Conservation (phyloP, 805 yeast species). For the Barnettozyma sucrosica region DNA sequence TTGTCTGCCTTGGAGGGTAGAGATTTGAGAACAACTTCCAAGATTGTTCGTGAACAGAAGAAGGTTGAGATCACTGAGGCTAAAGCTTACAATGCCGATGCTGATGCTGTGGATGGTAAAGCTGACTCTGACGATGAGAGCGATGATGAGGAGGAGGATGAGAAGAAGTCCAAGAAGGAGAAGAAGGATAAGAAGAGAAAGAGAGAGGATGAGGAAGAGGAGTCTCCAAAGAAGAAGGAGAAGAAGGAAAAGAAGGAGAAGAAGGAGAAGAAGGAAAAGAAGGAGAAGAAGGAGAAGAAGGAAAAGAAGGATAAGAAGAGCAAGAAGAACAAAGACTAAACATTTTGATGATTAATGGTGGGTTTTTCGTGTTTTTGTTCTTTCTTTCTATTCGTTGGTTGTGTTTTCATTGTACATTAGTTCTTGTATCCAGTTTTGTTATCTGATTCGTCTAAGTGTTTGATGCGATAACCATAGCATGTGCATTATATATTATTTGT, state of each 20-base stretch:
- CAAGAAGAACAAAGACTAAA: slow-evolving; percentile 9
- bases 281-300: slow-evolving; percentile 3
- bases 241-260: slow-evolving; percentile 19
- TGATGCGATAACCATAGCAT: slow-evolving; percentile 2
- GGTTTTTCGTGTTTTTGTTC: neutral
- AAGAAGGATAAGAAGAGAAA: slow-evolving; percentile 31
- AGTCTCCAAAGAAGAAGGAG: slow-evolving; percentile 22
- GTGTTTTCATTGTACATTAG: slow-evolving; percentile 6
- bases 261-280: slow-evolving; percentile 16
- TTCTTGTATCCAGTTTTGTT: slow-evolving; percentile 7
- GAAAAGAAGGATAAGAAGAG: slow-evolving; percentile 7
- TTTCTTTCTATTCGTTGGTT: neutral
- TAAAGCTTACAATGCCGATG: slow-evolving; percentile 89
- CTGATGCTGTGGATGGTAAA: slow-evolving; percentile 62
- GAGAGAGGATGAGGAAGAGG: slow-evolving; percentile 31
- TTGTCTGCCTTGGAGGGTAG: slow-evolving; percentile 94
- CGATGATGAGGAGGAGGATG: slow-evolving; percentile 33
- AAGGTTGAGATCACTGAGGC: slow-evolving; percentile 84
- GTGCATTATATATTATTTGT: neutral
- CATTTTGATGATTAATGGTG: neutral
- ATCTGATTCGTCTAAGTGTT: slow-evolving; percentile 1
- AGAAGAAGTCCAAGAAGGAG: slow-evolving; percentile 27
- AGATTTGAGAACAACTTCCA: slow-evolving; percentile 85
- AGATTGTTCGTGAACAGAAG: slow-evolving; percentile 73
- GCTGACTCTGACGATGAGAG: slow-evolving; percentile 35